Conservation (phyloP, 805 yeast genomes). For the Saccharomyces cerevisiae region DNA sequence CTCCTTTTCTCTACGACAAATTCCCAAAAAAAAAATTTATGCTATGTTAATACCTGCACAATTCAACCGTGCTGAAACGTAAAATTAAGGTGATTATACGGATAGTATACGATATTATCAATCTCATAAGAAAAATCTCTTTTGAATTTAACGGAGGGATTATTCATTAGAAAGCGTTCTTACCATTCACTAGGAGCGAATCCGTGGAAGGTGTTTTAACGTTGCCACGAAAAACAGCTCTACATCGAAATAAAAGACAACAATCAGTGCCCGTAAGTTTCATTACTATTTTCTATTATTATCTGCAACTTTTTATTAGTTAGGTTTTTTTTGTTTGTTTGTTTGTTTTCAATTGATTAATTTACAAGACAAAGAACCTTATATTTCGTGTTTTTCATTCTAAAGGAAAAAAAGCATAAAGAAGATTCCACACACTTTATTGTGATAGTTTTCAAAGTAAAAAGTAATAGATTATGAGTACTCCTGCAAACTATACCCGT, state of each 20-base stretch:
- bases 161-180: not conserved
- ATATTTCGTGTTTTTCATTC: not conserved
- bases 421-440: not conserved
- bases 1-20: not conserved
- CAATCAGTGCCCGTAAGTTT: not conserved
- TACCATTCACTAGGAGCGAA: not conserved
- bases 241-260: not conserved
- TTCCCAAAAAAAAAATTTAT: not conserved
- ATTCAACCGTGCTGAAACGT: not conserved
- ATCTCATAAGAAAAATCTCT: not conserved
- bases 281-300: not conserved
- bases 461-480: constrained; percentile 3
- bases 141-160: not conserved
- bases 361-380: not conserved
- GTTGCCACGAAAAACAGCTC: not conserved
- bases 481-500: constrained; percentile 14
- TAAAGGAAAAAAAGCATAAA: not conserved
- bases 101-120: not conserved
- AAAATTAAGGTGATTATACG: not conserved
- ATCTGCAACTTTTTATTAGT: not conserved
- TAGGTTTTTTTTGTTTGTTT: not conserved
- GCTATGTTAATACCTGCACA: not conserved
- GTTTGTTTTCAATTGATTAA: not conserved
- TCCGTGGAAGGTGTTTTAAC: not conserved
- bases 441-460: not conserved